These are phyloP conservation scores for Russula ochroleuca DNA, from an alignment of 768 basidiomycete genomes.

Conservation along the genomic window DNA sequence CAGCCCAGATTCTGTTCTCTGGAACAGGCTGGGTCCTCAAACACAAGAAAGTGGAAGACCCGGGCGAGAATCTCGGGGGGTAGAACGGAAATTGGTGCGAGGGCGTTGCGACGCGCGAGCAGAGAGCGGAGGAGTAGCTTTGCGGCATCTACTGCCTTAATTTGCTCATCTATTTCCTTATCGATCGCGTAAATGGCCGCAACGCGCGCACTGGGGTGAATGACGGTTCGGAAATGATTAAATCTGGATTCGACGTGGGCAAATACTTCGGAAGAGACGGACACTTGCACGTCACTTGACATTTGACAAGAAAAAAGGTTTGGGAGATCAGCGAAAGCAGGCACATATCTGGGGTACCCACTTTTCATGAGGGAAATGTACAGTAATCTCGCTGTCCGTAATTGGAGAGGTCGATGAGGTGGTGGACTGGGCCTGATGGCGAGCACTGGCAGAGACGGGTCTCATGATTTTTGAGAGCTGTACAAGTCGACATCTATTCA, in stretches of 20 bases:
- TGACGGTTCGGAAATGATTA: background rate
- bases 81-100: slow-evolving; percentile 5
- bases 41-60: slow-evolving; percentile 10
- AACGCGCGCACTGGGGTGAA: background rate
- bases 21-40: background rate
- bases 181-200: background rate
- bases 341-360: background rate
- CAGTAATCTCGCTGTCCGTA: background rate
- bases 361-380: background rate
- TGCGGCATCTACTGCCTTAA: background rate
- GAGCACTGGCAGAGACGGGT: too few species aligned
- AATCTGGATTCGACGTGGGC: background rate
- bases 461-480: too few species aligned
- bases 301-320: too few species aligned
- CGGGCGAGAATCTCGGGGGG: background rate
- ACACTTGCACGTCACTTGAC: background rate
- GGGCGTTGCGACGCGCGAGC: background rate
- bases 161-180: background rate
- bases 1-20: background rate
- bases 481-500: too few species aligned
- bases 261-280: background rate
- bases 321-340: background rate
- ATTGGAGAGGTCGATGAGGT: background rate
- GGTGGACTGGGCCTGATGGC: background rate
- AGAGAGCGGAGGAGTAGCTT: background rate